Percentiles rank a stretch among this genome's conserved stretches.
These are phyloP conservation scores for Adansonia grandidieri DNA, from an alignment of 441 rosid genomes.

Conservation along the genomic window DNA sequence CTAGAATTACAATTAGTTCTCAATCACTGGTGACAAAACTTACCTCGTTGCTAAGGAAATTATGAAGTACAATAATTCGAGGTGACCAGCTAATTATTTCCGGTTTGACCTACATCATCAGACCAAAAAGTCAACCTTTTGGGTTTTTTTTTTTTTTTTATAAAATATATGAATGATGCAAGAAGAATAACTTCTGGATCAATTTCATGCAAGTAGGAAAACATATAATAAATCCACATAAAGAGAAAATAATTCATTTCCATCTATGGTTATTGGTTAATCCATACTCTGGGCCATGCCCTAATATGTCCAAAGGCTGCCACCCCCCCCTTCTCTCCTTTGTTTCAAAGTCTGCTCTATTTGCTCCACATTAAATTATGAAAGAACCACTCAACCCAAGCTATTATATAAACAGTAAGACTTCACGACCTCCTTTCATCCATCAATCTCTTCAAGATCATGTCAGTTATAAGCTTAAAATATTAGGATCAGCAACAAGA, in stretches of 20 bases:
- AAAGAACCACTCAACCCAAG: neutral
- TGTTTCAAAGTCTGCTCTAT: neutral
- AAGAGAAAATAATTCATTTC: neutral
- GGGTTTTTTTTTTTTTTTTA: neutral
- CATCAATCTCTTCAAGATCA: too few relatives aligned
- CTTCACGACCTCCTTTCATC: neutral
- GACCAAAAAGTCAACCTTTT: constrained; percentile 20
- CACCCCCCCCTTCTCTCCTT: neutral
- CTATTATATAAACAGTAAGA: neutral
- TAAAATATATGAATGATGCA: neutral
- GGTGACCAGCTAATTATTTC: constrained; percentile 95
- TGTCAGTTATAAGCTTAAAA: neutral
- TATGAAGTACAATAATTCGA: constrained; percentile 81
- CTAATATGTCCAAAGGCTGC: neutral
- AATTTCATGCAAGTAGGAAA: neutral
- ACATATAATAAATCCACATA: neutral
- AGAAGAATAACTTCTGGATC: neutral
- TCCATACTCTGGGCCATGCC: neutral
- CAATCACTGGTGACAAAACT: neutral
- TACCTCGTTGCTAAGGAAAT: constrained; percentile 90
- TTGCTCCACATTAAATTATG: neutral
- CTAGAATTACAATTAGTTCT: constrained; percentile 5
- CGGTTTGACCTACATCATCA: constrained; percentile 81
- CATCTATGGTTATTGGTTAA: neutral
- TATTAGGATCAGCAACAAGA: neutral